A percentile compares a stretch with the other conserved stretches of the same genome.
Evolutionary conservation across 2,329 filamentous ascomycete species (phyloP).

Genomic region (Stagonosporopsis cucurbitacearum): DNA sequence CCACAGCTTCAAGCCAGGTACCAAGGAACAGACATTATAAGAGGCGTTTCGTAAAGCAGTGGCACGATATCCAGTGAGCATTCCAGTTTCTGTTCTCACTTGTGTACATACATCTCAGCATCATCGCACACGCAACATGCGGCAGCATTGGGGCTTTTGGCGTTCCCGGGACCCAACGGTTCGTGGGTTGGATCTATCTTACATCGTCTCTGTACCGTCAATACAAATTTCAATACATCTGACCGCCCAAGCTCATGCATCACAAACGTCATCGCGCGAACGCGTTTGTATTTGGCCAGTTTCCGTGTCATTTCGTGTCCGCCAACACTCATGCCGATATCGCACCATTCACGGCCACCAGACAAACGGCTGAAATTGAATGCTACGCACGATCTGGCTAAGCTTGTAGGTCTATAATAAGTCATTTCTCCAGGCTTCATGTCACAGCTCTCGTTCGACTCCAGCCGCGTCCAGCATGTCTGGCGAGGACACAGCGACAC

Average conservation of each 20-base stretch:
- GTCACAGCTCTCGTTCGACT: background rate
- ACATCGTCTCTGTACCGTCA: slow-evolving; percentile 15
- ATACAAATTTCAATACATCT: slow-evolving; percentile 3
- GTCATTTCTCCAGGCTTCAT: background rate
- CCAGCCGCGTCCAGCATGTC: background rate
- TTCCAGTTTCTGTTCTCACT: slow-evolving; percentile 24
- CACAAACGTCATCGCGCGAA: background rate
- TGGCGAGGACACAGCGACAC: background rate
- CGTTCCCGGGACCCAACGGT: slow-evolving; percentile 22
- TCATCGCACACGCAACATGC: slow-evolving; percentile 18
- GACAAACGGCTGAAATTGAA: background rate
- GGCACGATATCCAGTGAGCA: slow-evolving; percentile 29
- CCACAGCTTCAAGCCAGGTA: background rate
- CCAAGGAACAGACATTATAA: slow-evolving; percentile 10
- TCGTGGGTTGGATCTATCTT: slow-evolving; percentile 6
- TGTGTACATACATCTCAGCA: slow-evolving; percentile 35
- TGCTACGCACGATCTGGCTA: background rate
- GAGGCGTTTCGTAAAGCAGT: slow-evolving; percentile 26
- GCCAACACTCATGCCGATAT: background rate
- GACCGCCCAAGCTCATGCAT: background rate
- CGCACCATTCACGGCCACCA: slow-evolving; percentile 4
- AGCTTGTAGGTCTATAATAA: background rate
- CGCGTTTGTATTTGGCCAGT: background rate
- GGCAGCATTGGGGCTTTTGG: slow-evolving; percentile 30
- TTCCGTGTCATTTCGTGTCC: background rate